Percentiles rank a stretch among this genome's conserved stretches.
Evolutionary conservation across 345 rosid species (phyloP).

Genomic region (Syzygium grande): DNA sequence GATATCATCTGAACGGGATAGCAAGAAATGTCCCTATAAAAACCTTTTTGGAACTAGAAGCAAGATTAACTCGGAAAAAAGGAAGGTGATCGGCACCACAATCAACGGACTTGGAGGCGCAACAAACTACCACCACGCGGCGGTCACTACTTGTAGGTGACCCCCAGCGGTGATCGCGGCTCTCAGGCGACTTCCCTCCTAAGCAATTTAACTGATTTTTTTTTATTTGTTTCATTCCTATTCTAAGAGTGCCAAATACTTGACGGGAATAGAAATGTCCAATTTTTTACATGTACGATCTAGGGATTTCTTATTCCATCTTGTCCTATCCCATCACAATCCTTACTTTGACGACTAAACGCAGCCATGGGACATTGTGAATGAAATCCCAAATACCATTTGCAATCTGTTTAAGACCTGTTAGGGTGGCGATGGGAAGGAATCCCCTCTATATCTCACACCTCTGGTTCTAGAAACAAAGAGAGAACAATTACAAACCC

Average conservation of each 20-base stretch:
- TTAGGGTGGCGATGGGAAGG: not conserved
- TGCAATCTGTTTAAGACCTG: not conserved
- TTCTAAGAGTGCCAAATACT: not conserved
- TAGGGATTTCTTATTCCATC: not conserved
- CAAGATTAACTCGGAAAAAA: not conserved
- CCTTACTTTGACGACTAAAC: too few species aligned
- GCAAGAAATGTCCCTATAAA: not conserved
- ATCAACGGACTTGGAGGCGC: not conserved
- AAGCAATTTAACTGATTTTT: not conserved
- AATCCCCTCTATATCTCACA: not conserved
- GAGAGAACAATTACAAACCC: not conserved
- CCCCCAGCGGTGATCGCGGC: not conserved
- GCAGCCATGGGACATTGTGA: not conserved
- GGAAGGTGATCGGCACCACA: not conserved
- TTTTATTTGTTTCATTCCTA: not conserved
- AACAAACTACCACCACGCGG: not conserved
- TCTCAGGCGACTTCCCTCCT: not conserved
- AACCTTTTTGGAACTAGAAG: not conserved
- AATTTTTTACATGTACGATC: not conserved
- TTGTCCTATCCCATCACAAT: not conserved
- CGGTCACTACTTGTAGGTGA: not conserved
- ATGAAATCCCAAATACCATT: not conserved
- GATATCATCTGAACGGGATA: accelerated
- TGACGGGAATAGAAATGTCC: not conserved
- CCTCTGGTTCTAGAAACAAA: not conserved